These are phyloP conservation scores for Cystobasidiaceae sp. DNA, from an alignment of 1,284 basidiomycete genomes.

Conservation along the genomic window DNA sequence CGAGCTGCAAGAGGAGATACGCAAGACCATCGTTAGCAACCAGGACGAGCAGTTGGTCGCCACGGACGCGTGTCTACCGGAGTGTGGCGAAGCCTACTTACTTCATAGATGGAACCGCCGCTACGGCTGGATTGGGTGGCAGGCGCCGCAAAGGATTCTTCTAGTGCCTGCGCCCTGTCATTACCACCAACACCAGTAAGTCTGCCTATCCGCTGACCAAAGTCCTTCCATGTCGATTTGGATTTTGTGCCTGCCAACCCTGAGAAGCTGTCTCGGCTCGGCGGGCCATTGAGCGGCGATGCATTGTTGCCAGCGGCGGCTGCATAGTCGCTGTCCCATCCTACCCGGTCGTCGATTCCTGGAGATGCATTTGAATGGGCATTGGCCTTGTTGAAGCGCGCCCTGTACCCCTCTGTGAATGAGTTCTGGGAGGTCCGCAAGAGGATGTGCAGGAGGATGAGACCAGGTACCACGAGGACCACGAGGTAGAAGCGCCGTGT, in stretches of 20 bases:
- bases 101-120: conserved; percentile 23
- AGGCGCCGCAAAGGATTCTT: too few species aligned
- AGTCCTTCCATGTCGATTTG: neutral
- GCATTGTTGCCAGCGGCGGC: too few species aligned
- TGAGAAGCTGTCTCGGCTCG: conserved; percentile 8
- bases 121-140: neutral
- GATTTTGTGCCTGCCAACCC: neutral
- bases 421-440: neutral
- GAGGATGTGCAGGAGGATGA: conserved; percentile 14
- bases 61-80: too few species aligned
- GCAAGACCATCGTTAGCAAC: too few species aligned
- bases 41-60: too few species aligned
- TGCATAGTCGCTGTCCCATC: neutral
- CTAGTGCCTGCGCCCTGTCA: neutral
- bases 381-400: neutral
- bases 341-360: conserved; percentile 16
- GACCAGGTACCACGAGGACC: conserved; percentile 7
- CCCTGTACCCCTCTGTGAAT: conserved; percentile 6
- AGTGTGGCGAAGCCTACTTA: too few species aligned
- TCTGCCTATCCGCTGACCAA: conserved; percentile 15
- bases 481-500: conserved; percentile 21
- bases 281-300: too few species aligned
- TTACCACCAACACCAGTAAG: conserved; percentile 3
- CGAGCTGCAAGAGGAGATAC: too few species aligned
- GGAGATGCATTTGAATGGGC: neutral